Base-by-base conservation (phyloP, 2,329 filamentous ascomycete genomes). In the Diplodia seriata region DNA sequence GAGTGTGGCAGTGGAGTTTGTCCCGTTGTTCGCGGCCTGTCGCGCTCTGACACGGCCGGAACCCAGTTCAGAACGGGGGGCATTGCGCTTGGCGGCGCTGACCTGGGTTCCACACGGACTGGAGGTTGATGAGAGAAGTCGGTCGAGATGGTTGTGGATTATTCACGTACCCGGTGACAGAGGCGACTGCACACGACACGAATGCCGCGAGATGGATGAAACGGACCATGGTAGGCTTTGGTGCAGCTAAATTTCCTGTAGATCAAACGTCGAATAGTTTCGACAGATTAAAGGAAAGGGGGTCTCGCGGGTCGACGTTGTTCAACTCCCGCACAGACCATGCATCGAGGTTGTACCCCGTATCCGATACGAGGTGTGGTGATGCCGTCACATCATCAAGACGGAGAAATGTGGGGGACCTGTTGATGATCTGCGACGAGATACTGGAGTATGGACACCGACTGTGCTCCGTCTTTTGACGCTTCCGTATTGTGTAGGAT, bases 291-390 rank as follows among this genome's bases (percentile, higher is more conserved):
- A 3, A 23, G 18, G n/a, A 59, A 59, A 29, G 55, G 55, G 55
- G 23, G 3, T 29, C 26, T 33, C 29, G 51, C 26, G 12, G 6
- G 18, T 9, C 4, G 15, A 4, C 20, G 12, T 11, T 8, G n/a
- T n/a, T 26, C 2, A 14, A 14, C 12, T 1, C 18, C 14, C n/a
- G 55, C 38, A 59, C 55, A 36, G 55, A 15, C 20, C 20, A 40
- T 29, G 12, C 26, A 36, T 20, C 36, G 36, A 43, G 18, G 33
- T 57, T 26, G 55, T 57, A 57, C 15, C n/a, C 38, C 55, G 38
- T 40, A 38, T 57, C 36, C 31, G 36, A 59, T 59, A 43, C 55
- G 38, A 43, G 55, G 33, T 59, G 33, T 18, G 38, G 33, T 23
- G 54, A 23, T 40, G 54, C 12, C n/a, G 54, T 57, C 23, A n/a